phyloP scores from a whole-genome alignment of 1,284 basidiomycete species.

The Somion occarium region DNA sequence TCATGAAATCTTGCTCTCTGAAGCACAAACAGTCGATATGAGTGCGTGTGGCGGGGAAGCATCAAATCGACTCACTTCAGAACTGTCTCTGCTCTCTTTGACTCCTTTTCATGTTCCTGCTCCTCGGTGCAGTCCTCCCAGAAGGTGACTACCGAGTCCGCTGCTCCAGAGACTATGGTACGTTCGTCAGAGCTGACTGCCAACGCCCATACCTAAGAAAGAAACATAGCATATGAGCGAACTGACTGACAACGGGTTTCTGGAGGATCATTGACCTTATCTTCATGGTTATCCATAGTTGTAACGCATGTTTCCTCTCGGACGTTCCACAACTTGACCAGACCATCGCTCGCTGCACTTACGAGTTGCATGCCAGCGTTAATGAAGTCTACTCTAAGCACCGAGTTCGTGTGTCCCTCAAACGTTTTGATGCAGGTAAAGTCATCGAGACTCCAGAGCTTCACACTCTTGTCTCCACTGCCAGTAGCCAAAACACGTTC shows the following conservation, averaged over 20 bases:
- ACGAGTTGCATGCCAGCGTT: conserved; percentile 83
- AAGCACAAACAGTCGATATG: no score
- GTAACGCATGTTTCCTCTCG: conserved; percentile 81
- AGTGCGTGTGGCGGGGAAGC: neutral
- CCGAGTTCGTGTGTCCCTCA: conserved; percentile 96
- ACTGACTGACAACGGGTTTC: neutral
- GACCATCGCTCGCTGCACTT: conserved; percentile 87
- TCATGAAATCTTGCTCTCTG: conserved; percentile 94
- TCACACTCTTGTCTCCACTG: conserved; percentile 92
- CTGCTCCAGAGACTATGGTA: conserved; percentile 87
- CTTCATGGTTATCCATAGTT: conserved; percentile 95
- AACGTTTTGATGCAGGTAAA: conserved; percentile 92
- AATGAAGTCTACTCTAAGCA: conserved; percentile 90
- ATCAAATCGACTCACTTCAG: conserved; percentile 57
- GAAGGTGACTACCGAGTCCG: conserved; percentile 90
- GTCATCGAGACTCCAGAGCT: conserved; percentile 91
- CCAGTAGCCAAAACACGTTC: conserved; percentile 90
- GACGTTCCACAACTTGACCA: conserved; percentile 96
- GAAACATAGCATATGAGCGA: neutral
- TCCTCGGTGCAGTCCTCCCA: conserved; percentile 93
- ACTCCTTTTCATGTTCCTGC: conserved; percentile 69
- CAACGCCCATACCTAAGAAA: conserved; percentile 84
- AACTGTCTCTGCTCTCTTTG: conserved; percentile 65
- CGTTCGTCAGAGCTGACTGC: conserved; percentile 74
- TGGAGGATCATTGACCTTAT: conserved; percentile 61